phyloP scores from a whole-genome alignment of 164 flowering plant species.

The Aristolochia contorta region DNA sequence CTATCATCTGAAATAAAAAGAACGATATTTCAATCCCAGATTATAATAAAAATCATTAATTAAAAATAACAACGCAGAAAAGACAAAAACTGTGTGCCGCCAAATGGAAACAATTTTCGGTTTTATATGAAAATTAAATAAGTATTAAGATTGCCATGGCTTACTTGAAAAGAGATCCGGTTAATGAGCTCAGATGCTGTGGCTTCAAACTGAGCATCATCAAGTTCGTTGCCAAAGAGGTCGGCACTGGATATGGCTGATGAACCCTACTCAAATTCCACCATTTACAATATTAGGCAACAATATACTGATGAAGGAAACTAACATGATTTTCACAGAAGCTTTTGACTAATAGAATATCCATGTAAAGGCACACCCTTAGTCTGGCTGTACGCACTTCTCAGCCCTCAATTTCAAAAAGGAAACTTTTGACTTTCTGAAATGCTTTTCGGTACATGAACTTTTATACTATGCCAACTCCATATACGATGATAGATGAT shows the following conservation, averaged over 20 bases:
- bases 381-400: too few species aligned
- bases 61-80: background rate
- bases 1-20: too few species aligned
- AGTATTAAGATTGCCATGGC: too few species aligned
- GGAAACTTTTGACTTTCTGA: too few species aligned
- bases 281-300: too few species aligned
- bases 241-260: conserved; percentile 90
- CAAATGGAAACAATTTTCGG: background rate
- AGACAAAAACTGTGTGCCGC: background rate
- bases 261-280: conserved; percentile 41
- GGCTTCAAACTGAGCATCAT: conserved; percentile 40
- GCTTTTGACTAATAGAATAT: background rate
- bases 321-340: too few species aligned
- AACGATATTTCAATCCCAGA: background rate
- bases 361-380: background rate
- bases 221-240: conserved; percentile 55
- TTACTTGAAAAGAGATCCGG: conserved; percentile 17
- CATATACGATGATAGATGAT: too few species aligned
- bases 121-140: too few species aligned
- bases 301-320: too few species aligned
- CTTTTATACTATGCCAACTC: too few species aligned
- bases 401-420: too few species aligned
- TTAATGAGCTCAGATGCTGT: conserved; percentile 66
- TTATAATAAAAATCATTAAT: background rate
- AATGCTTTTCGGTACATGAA: too few species aligned